Conservation (phyloP, 129 eudicot species). For the Centaurea solstitialis region DNA sequence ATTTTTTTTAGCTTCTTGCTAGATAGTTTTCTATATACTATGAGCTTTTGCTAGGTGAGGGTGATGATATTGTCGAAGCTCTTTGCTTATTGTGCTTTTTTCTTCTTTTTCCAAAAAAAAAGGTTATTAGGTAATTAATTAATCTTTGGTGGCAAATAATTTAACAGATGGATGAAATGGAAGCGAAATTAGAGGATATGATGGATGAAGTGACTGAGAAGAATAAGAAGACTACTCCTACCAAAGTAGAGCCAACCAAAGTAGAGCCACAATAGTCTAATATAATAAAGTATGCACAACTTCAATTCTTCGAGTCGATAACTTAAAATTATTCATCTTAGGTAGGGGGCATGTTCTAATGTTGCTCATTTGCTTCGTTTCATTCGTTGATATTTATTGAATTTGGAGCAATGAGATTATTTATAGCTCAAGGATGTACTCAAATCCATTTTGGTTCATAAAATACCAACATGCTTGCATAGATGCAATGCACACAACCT, state of each 20-base stretch:
- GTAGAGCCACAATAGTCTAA: slow-evolving; percentile 16
- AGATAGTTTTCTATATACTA: no score
- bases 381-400: neutral
- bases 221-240: neutral
- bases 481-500: no score
- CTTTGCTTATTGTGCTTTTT: no score
- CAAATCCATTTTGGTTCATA: no score
- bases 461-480: no score
- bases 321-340: no score
- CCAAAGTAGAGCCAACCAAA: slow-evolving; percentile 14
- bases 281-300: neutral
- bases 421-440: no score
- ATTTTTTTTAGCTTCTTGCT: no score
- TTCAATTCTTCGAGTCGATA: neutral
- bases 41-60: no score
- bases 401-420: neutral
- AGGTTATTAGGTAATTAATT: neutral
- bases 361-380: neutral
- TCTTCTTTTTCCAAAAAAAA: no score
- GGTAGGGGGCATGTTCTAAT: neutral
- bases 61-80: no score
- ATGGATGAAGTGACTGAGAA: slow-evolving; percentile 12
- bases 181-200: slow-evolving; percentile 33
- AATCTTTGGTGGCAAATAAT: neutral
- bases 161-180: slow-evolving; percentile 38